Conservation (phyloP, 2,329 filamentous ascomycete species). For the Exserohilum turcica region DNA sequence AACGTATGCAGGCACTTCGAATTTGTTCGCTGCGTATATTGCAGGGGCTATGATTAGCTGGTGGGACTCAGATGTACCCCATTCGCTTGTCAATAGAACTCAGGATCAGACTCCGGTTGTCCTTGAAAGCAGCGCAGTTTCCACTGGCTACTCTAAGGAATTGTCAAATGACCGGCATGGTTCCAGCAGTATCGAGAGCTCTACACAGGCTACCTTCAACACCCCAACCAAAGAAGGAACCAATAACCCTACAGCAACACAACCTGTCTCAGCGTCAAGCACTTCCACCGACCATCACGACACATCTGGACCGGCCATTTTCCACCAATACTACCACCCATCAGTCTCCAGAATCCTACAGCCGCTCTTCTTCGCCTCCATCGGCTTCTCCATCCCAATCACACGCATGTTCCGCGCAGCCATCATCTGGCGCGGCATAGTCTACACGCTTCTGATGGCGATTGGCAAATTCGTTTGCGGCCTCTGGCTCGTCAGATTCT, state of each 20-base stretch:
- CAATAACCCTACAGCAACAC: background rate
- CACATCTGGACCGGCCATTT: slow-evolving; percentile 44
- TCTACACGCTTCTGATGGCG: slow-evolving; percentile 74
- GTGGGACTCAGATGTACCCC: slow-evolving; percentile 57
- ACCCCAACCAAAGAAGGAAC: background rate
- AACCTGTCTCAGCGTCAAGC: background rate
- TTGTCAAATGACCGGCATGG: background rate
- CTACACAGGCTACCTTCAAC: background rate
- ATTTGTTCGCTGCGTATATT: slow-evolving; percentile 65
- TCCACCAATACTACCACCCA: slow-evolving; percentile 54
- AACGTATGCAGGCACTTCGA: slow-evolving; percentile 66
- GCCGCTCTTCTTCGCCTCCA: slow-evolving; percentile 75
- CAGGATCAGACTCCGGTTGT: background rate
- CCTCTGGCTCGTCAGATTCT: slow-evolving; percentile 45
- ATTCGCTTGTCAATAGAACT: slow-evolving; percentile 14
- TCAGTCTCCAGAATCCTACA: slow-evolving; percentile 62
- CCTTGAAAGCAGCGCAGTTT: background rate
- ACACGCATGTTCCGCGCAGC: slow-evolving; percentile 67
- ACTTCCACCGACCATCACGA: background rate
- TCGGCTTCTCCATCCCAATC: slow-evolving; percentile 81
- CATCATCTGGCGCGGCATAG: slow-evolving; percentile 72
- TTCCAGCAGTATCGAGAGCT: background rate
- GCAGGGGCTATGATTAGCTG: slow-evolving; percentile 64
- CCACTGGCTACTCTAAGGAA: background rate
- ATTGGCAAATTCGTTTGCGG: slow-evolving; percentile 53